Conservation (phyloP, 1,139 yeast genomes). For the Fermentozyma sake region DNA sequence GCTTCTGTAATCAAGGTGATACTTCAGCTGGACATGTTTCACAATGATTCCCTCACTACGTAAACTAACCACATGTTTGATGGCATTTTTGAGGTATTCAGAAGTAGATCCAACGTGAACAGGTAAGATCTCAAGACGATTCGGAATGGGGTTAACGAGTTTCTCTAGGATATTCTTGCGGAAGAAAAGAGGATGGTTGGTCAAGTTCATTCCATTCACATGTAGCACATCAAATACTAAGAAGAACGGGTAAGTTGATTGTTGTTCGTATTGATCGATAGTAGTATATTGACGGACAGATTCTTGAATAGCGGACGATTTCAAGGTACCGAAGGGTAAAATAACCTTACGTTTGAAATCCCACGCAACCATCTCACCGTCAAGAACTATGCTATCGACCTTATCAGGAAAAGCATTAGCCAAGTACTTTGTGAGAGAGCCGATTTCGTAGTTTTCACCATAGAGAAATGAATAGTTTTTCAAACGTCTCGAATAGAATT, state of each 20-base stretch:
- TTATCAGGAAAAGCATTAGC: slow-evolving; percentile 38
- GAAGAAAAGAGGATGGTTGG: slow-evolving; percentile 48
- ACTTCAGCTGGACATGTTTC: slow-evolving; percentile 58
- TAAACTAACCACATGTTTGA: slow-evolving; percentile 54
- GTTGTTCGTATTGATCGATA: slow-evolving; percentile 33
- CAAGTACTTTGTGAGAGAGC: slow-evolving; percentile 59
- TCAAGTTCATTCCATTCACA: slow-evolving; percentile 60
- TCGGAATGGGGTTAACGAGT: slow-evolving; percentile 45
- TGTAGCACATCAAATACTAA: slow-evolving; percentile 70
- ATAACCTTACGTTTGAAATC: slow-evolving; percentile 57
- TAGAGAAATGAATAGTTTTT: slow-evolving; percentile 71
- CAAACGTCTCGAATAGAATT: slow-evolving; percentile 65
- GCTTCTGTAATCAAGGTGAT: slow-evolving; percentile 56
- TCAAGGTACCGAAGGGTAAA: slow-evolving; percentile 77
- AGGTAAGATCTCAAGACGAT: slow-evolving; percentile 54
- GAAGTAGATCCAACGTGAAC: slow-evolving; percentile 40
- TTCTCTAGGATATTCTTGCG: slow-evolving; percentile 51
- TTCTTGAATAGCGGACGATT: slow-evolving; percentile 61
- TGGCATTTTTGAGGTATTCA: slow-evolving; percentile 50
- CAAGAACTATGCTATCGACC: slow-evolving; percentile 56
- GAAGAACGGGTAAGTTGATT: slow-evolving; percentile 54
- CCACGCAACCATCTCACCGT: slow-evolving; percentile 94
- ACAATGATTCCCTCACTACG: slow-evolving; percentile 82
- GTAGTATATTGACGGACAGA: slow-evolving; percentile 40
- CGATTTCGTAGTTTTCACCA: slow-evolving; percentile 57